phyloP scores from a whole-genome alignment of 1,284 basidiomycete genomes.

The Coniophora puteana region DNA sequence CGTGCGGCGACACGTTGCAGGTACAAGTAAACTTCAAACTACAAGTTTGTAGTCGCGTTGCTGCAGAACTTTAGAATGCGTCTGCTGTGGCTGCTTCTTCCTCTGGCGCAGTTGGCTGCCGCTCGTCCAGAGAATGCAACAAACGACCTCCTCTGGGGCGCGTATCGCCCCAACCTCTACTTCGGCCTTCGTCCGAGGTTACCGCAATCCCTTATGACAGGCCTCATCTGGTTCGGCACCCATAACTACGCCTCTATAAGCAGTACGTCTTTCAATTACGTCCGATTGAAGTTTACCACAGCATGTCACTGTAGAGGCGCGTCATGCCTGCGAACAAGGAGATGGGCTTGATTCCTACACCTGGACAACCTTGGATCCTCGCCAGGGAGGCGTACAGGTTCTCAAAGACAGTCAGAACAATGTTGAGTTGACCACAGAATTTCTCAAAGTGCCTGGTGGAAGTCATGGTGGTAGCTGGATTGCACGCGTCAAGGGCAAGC shows the following conservation, averaged over 20 bases:
- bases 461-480: slow-evolving; percentile 88
- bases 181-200: slow-evolving; percentile 85
- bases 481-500: slow-evolving; percentile 80
- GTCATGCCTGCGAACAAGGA: slow-evolving; percentile 89
- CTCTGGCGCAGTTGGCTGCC: slow-evolving; percentile 16
- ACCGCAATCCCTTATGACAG: slow-evolving; percentile 86
- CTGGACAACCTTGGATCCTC: slow-evolving; percentile 85
- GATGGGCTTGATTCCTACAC: slow-evolving; percentile 81
- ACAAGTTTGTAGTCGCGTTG: neutral
- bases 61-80: slow-evolving; percentile 10
- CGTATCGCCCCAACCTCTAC: slow-evolving; percentile 89
- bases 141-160: slow-evolving; percentile 82
- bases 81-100: slow-evolving; percentile 26
- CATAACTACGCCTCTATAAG: slow-evolving; percentile 72
- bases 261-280: slow-evolving; percentile 40
- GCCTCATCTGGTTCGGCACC: slow-evolving; percentile 89
- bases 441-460: slow-evolving; percentile 79
- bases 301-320: slow-evolving; percentile 48
- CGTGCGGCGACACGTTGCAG: neutral
- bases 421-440: slow-evolving; percentile 79
- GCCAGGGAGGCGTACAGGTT: slow-evolving; percentile 82
- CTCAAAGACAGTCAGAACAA: slow-evolving; percentile 83
- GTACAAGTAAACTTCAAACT: neutral
- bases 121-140: slow-evolving; percentile 36
- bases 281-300: neutral